Percentiles rank a stretch among this genome's conserved stretches.
Evolutionary conservation across 352 stramenopile species (phyloP).

Genomic region (Globisporangium nunn): DNA sequence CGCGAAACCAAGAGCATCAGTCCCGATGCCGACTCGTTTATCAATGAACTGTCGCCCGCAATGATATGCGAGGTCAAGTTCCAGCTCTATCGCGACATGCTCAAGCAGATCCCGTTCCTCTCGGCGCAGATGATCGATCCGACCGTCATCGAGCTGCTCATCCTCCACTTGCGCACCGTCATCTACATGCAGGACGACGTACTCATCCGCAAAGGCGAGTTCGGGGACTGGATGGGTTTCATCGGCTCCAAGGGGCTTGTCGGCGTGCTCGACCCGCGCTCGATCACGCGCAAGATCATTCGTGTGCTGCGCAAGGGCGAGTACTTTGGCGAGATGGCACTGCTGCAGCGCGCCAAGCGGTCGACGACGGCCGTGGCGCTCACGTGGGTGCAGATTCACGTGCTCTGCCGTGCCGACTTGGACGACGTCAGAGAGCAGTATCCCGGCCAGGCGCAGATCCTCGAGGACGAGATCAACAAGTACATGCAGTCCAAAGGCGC

Average conservation of each 20-base stretch:
- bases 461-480: conserved; percentile 71
- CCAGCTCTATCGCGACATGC: conserved; percentile 69
- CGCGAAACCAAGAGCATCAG: conserved; percentile 60
- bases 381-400: conserved; percentile 72
- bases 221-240: conserved; percentile 80
- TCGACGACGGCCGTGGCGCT: conserved; percentile 60
- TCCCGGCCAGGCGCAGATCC: conserved; percentile 37
- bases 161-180: conserved; percentile 57
- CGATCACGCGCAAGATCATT: conserved; percentile 39
- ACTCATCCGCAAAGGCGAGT: conserved; percentile 73
- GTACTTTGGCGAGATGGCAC: conserved; percentile 74
- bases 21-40: conserved; percentile 60
- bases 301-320: conserved; percentile 61
- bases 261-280: conserved; percentile 53
- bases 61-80: conserved; percentile 76
- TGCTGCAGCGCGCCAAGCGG: conserved; percentile 55
- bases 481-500: conserved; percentile 63
- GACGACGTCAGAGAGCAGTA: conserved; percentile 64
- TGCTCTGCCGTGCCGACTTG: conserved; percentile 48
- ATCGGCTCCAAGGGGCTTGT: conserved; percentile 67
- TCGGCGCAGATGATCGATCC: conserved; percentile 54
- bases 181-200: conserved; percentile 83
- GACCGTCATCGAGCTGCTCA: conserved; percentile 72
- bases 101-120: conserved; percentile 75
- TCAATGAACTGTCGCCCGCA: conserved; percentile 62